Evolutionary conservation across 164 flowering plant species (phyloP).

Genomic region (Euptelea pleiosperma): DNA sequence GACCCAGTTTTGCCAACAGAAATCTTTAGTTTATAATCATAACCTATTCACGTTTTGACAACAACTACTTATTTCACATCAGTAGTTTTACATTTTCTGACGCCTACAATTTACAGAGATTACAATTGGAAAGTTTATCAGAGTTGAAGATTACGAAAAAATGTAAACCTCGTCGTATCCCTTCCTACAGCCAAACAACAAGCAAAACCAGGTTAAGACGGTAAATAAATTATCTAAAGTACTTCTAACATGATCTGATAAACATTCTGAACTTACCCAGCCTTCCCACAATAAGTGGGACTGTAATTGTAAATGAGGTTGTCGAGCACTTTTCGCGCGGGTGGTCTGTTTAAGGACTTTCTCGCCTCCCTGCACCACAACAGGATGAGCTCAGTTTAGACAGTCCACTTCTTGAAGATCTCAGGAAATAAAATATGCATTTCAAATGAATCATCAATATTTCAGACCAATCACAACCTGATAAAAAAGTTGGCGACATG

Average conservation of each 20-base stretch:
- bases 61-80: no score
- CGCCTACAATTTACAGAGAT: not conserved
- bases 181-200: constrained; percentile 40
- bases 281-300: constrained; percentile 86
- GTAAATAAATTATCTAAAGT: not conserved
- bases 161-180: constrained; percentile 87
- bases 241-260: not conserved
- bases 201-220: constrained; percentile 1
- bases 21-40: no score
- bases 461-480: constrained; percentile 45
- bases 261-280: constrained; percentile 53
- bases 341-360: constrained; percentile 77
- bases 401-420: not conserved
- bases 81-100: not conserved
- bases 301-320: constrained; percentile 90
- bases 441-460: not conserved
- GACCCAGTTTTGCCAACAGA: no score
- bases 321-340: constrained; percentile 54
- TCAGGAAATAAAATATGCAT: not conserved
- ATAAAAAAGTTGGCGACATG: constrained; percentile 76
- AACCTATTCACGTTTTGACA: no score
- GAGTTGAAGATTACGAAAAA: constrained; percentile 28
- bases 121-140: not conserved
- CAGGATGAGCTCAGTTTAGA: not conserved
- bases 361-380: constrained; percentile 75